These are phyloP conservation scores for Xeromyces bisporus DNA, from an alignment of 495 filamentous ascomycete genomes.

Conservation along the genomic window DNA sequence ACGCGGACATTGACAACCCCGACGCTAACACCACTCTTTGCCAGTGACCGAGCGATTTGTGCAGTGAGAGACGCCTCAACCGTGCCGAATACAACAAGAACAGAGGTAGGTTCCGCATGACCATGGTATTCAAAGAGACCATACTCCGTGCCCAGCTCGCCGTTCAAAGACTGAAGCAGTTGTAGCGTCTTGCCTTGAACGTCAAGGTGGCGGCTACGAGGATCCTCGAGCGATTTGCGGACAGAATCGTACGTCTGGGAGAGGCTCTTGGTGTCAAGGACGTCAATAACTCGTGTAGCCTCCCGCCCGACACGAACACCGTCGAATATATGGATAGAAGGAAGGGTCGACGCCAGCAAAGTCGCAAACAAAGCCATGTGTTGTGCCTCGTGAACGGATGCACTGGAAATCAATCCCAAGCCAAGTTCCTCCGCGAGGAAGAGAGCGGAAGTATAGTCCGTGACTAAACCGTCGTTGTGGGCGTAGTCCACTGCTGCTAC, in stretches of 20 bases:
- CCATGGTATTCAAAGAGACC: constrained; percentile 86
- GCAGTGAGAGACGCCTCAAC: constrained; percentile 72
- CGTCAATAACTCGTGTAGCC: constrained; percentile 71
- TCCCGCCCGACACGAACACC: constrained; percentile 75
- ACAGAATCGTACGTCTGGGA: constrained; percentile 54
- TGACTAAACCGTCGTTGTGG: constrained; percentile 52
- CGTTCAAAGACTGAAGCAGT: constrained; percentile 68
- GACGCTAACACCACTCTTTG: constrained; percentile 52
- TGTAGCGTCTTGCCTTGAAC: constrained; percentile 56
- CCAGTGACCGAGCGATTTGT: constrained; percentile 60
- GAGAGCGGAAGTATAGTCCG: constrained; percentile 73
- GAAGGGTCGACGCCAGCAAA: constrained; percentile 58
- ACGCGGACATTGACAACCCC: constrained; percentile 83
- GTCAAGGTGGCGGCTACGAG: constrained; percentile 53
- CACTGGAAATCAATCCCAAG: constrained; percentile 67
- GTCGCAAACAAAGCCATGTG: constrained; percentile 91
- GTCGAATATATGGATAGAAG: constrained; percentile 84
- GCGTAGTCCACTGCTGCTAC: constrained; percentile 86
- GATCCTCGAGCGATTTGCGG: constrained; percentile 37
- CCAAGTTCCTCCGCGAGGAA: constrained; percentile 82
- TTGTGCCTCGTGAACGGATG: constrained; percentile 76
- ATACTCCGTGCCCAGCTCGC: constrained; percentile 85
- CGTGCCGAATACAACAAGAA: constrained; percentile 84
- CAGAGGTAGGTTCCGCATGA: constrained; percentile 55
- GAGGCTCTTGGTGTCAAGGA: constrained; percentile 56